Evolutionary conservation across 73 alveolate genomes (phyloP).

Genomic region (Tetrahymena elliotti): DNA sequence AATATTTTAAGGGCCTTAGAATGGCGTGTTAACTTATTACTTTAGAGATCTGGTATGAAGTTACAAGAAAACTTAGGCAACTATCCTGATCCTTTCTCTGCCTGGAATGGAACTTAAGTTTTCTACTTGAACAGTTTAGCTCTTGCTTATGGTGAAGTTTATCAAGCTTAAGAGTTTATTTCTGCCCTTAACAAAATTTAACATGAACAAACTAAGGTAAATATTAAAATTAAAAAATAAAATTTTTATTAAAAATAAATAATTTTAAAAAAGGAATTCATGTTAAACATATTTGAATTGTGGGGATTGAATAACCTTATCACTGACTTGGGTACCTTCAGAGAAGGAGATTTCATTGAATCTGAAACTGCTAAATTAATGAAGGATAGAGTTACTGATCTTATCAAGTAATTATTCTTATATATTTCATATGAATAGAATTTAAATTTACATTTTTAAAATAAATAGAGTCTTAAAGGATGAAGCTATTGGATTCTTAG

Average conservation of each 20-base stretch:
- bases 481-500: constrained; percentile 38
- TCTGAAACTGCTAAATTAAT: background rate
- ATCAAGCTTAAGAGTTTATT: constrained; percentile 5
- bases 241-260: background rate
- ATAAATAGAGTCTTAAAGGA: background rate
- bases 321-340: background rate
- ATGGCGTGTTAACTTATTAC: background rate
- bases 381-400: background rate
- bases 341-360: background rate
- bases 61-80: background rate
- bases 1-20: background rate
- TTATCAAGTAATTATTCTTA: background rate
- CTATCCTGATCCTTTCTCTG: constrained; percentile 4
- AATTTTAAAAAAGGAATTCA: background rate
- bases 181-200: background rate
- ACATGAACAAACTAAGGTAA: background rate
- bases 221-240: background rate
- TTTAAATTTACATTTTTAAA: background rate
- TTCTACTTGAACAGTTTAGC: constrained; percentile 3
- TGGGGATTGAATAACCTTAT: background rate
- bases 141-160: constrained; percentile 27
- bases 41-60: background rate
- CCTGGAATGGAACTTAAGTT: constrained; percentile 28
- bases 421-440: background rate
- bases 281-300: background rate